These are phyloP conservation scores for Hirschfeldia incana DNA, from an alignment of 345 rosid species.

Conservation along the genomic window DNA sequence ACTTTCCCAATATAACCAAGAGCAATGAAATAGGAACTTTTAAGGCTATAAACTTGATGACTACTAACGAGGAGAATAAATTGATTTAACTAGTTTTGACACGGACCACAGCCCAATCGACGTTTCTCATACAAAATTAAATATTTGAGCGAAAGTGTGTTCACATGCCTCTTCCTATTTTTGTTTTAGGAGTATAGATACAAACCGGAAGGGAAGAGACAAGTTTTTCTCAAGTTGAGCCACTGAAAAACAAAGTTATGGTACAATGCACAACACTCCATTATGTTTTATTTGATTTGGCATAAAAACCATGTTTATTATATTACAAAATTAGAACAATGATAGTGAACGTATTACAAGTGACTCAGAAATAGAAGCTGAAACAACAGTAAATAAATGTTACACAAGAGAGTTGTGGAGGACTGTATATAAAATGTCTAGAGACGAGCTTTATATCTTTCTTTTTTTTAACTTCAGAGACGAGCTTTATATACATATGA, in stretches of 20 bases:
- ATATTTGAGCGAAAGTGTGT: background rate
- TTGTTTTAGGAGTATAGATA: background rate
- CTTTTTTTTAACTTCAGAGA: background rate
- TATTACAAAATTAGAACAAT: constrained; percentile 20
- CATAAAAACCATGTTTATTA: constrained; percentile 25
- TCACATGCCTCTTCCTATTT: constrained; percentile 16
- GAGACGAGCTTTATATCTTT: background rate
- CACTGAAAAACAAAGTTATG: constrained; percentile 25
- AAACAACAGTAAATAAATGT: background rate
- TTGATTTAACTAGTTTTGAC: background rate
- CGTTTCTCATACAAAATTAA: no score
- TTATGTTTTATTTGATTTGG: constrained; percentile 40
- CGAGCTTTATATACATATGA: background rate
- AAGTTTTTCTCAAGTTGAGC: constrained; percentile 26
- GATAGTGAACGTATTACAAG: background rate
- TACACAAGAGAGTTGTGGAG: constrained; percentile 6
- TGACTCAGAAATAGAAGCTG: constrained; percentile 20
- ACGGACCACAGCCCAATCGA: background rate
- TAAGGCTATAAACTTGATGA: background rate
- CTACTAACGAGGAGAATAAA: background rate
- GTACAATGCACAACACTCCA: constrained; percentile 38
- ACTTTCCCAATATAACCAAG: background rate
- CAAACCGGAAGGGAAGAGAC: constrained; percentile 15
- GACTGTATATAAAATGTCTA: background rate
- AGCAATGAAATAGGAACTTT: background rate